Evolutionary conservation across 306 rosid species (phyloP).

Genomic region (Begonia masoniana): DNA sequence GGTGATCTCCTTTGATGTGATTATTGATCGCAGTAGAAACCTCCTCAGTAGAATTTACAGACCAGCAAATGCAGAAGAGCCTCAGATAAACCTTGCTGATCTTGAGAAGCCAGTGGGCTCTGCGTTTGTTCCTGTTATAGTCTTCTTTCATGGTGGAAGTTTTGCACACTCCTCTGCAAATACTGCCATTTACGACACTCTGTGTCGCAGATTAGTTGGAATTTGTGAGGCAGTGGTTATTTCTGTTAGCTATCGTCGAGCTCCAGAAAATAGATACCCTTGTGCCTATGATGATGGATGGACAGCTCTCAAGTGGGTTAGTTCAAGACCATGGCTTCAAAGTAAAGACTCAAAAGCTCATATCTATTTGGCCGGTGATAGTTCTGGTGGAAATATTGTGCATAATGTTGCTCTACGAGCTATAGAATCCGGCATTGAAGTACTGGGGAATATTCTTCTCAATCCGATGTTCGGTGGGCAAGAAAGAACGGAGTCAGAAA

Average conservation of each 20-base stretch:
- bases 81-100: conserved; percentile 29
- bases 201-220: conserved; percentile 75
- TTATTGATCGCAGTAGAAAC: conserved; percentile 52
- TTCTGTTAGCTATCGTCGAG: conserved; percentile 79
- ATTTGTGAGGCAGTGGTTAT: conserved; percentile 81
- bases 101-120: conserved; percentile 55
- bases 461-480: conserved; percentile 92
- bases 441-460: conserved; percentile 75
- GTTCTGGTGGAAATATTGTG: conserved; percentile 95
- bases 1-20: conserved; percentile 75
- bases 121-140: conserved; percentile 60
- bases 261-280: conserved; percentile 74
- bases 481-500: conserved; percentile 67
- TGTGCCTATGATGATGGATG: conserved; percentile 97
- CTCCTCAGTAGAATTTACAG: conserved; percentile 63
- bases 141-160: conserved; percentile 97
- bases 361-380: conserved; percentile 78
- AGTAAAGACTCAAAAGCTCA: conserved; percentile 75
- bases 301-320: conserved; percentile 67
- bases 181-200: conserved; percentile 77
- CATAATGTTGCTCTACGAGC: conserved; percentile 81
- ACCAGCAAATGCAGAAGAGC: conserved; percentile 38
- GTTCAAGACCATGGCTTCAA: conserved; percentile 69
- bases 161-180: conserved; percentile 89
- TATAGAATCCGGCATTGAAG: conserved; percentile 50